Evolutionary conservation across 495 filamentous ascomycete species (phyloP), one percentile per base, ranked within the genome.

Genomic region (Tetracladium setigerum): DNA sequence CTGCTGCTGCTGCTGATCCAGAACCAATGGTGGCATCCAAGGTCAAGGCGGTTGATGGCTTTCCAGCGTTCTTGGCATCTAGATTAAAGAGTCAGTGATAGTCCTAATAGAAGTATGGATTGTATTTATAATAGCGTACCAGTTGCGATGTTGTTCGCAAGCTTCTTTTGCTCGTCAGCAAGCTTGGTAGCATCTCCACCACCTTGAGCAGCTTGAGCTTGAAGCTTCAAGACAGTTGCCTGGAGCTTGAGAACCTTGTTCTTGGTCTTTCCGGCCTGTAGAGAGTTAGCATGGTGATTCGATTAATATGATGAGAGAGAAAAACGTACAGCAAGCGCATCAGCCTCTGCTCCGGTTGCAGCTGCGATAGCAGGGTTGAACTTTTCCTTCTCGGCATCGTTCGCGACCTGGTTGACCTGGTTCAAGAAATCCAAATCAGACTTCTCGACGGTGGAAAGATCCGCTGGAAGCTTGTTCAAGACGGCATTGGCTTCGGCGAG

Each of bases 241-340:
- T 66, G 61, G 41, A 73, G 53, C 60, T 74, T 73, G 30, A 73
- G 55, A 18, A 74, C 70, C 66, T 74, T 73, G 61, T 74, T 74
- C 64, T 72, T 71, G 47, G 70, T 74, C 62, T 74, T 73, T 40
- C 71, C 71, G 27, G 65, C 66, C 59, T 72, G 65, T 9, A 56
- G 44, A 1, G 44, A 38, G 6, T 43, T 47, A 30, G 49, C 42
- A 5, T 19, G 22, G 7, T 27, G 22, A 27, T 27, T 27, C 22
- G 3, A 3, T 27, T 27, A 7, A 27, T 27, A 27, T 3, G 22
- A 27, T 3, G 7, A 27, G 22, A 27, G 22, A 27, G 22, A 27
- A 27, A 7, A 7, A 27, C 22, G 7, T 27, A 27, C 22, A 27
- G 22, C 22, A 27, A 27, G 22, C 3, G 22, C 22, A 27, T 27